Evolutionary conservation across 2,329 filamentous ascomycete species (phyloP), one percentile per base, ranked within the genome.

Genomic region (Penicillium sclerotiorum): DNA sequence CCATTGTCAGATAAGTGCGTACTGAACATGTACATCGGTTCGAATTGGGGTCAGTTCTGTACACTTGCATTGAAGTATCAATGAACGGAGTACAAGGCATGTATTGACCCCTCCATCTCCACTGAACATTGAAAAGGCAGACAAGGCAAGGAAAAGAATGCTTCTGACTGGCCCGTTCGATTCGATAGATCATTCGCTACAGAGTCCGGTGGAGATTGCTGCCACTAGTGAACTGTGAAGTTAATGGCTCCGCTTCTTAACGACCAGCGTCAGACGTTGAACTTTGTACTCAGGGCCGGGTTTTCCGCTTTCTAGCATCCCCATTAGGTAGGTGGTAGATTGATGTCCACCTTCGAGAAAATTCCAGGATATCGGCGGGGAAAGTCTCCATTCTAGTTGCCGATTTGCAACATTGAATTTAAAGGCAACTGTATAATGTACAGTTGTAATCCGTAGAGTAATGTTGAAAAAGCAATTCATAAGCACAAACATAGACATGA

Each of bases 291-390:
- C 40, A 47, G 44, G 41, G 12, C 43, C 46, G 39, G 45, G 30
- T 50, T 47, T 39, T 54, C 50, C 47, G 53, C 45, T 27, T 52
- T 38, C 15, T 32, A 33, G 36, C n/a, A 15, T 36, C 35, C 21
- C 27, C 36, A 4, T 28, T 28, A 30, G 39, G 23, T 15, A 18
- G 38, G 33, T 41, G 38, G 17, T 30, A 23, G 15, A n/a, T n/a
- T n/a, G n/a, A 47, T 56, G 50, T 45, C 58, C 56, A 57, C 47
- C 35, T 61, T 61, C 59, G 53, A 59, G 59, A 61, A 61, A 61
- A 57, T 60, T 61, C 56, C 23, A 45, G 45, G 8, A 40, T 42
- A 37, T 53, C 57, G 48, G 50, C 49, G 55, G 46, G 44, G 47
- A 50, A 46, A 27, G 12, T n/a, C 36, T 45, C 25, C 35, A 21